These are phyloP conservation scores for Rhodamnia argentea DNA, from an alignment of 345 rosid species.

Conservation along the genomic window DNA sequence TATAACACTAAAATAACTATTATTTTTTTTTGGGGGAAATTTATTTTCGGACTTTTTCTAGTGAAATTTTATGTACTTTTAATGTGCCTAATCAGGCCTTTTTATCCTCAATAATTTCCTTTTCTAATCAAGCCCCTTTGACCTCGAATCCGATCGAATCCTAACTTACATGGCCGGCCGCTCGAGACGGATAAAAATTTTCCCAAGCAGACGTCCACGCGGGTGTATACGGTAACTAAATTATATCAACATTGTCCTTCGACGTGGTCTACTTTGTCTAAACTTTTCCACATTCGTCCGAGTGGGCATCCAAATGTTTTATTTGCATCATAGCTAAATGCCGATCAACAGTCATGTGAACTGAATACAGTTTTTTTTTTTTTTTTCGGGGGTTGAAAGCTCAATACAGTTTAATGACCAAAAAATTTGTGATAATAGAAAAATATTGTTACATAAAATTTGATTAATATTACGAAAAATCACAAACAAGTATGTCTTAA, in stretches of 20 bases:
- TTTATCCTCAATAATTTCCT: fast-evolving
- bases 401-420: too few relatives aligned
- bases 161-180: neutral
- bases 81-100: too few relatives aligned
- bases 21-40: neutral
- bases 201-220: neutral
- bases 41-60: neutral
- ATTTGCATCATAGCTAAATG: neutral
- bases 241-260: neutral
- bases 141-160: neutral
- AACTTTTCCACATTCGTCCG: neutral
- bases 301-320: fast-evolving
- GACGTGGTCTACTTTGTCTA: too few relatives aligned
- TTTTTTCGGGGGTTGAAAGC: too few relatives aligned
- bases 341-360: neutral
- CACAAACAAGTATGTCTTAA: too few relatives aligned
- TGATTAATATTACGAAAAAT: too few relatives aligned
- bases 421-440: too few relatives aligned
- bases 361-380: neutral
- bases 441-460: too few relatives aligned
- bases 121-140: neutral
- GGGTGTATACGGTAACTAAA: neutral
- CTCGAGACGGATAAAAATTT: neutral
- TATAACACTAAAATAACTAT: neutral
- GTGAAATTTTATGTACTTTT: neutral